Base-by-base conservation (phyloP, 257 asterid species). In the Thymus mandschuricus region DNA sequence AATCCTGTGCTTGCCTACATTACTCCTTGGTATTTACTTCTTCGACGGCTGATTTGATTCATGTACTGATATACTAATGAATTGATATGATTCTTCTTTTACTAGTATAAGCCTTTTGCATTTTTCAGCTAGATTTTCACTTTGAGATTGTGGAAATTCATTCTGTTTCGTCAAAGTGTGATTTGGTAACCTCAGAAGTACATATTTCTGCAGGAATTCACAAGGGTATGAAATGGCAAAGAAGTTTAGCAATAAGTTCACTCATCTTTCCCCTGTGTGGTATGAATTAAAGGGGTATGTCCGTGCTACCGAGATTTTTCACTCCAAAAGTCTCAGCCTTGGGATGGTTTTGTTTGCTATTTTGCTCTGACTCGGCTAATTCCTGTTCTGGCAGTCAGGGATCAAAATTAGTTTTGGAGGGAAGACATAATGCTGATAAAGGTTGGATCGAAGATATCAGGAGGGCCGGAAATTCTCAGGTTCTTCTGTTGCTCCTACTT, bases 241-340 rank as follows among this genome's bases (percentile, higher is more conserved):
- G 89, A 91, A 85, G 84, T 91, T 86, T 67, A 74, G 74, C 66
- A 73, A 88, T 70, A 94, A 94, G 89, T 81, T 89, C 15, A 91
- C 96, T 46, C 99, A 94, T 83, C 69, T 94, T 49, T 91, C 97
- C 10, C 97, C 97, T 4, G 99, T 94, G 75, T 94, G 99, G 99
- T 94, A 94, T 80, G 92, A 94, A 57, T 88, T 94, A 35, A 89
- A 83, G 78, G 89, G 97, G 98, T 94, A 81, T 38, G 41, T 38
- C 7, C 7, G 78, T 51, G 54, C 43, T 60, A 48, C 29, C 62
- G 43, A 48, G 57, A 61, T 79, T 62, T 64, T 66, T 52, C 43
- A 66, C 76, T 55, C 10, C 60, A 6, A n/a, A 40, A 45, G 43
- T 68, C 69, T 61, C 44, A 27, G 45, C 13, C 46, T 55, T n/a